phyloP scores from a whole-genome alignment of 768 basidiomycete species.

The Tephrocybe sp. region DNA sequence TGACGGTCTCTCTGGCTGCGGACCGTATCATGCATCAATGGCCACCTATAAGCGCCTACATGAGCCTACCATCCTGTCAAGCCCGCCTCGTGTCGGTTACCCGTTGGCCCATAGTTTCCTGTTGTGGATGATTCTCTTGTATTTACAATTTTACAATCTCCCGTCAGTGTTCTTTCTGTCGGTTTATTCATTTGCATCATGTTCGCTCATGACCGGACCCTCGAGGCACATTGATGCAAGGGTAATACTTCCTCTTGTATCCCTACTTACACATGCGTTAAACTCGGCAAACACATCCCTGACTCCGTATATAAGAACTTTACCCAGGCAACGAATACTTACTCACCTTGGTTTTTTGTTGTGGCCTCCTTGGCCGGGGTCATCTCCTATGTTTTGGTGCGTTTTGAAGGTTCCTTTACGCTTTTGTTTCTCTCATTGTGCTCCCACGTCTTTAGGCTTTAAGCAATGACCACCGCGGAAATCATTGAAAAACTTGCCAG shows the following conservation, averaged over 20 bases:
- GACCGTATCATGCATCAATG: slow-evolving; percentile 5
- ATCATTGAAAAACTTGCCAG: slow-evolving; percentile 16
- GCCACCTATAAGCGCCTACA: slow-evolving; percentile 11
- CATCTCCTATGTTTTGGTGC: slow-evolving; percentile 1
- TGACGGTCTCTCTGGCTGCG: background rate
- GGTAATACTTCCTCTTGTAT: slow-evolving; percentile 1
- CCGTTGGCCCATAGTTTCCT: slow-evolving; percentile 9
- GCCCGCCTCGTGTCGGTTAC: slow-evolving; percentile 10
- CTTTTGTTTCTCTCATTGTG: background rate
- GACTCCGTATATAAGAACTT: background rate
- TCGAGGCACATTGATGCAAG: slow-evolving; percentile 10
- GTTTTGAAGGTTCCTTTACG: background rate
- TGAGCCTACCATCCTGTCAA: background rate
- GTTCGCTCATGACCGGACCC: background rate
- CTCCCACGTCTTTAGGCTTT: background rate
- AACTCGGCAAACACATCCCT: background rate
- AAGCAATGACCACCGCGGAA: slow-evolving; percentile 4
- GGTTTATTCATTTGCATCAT: slow-evolving; percentile 1
- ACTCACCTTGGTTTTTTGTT: no score
- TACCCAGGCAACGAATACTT: background rate
- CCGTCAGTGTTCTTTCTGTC: background rate
- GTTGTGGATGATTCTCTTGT: slow-evolving; percentile 6
- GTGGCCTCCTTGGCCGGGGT: no score
- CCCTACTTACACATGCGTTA: background rate
- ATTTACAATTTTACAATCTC: slow-evolving; percentile 1